Evolutionary conservation across 192 early-diverging fungal species (phyloP), one percentile per base, ranked within the genome.

Genomic region (Backusella tuberculispora): DNA sequence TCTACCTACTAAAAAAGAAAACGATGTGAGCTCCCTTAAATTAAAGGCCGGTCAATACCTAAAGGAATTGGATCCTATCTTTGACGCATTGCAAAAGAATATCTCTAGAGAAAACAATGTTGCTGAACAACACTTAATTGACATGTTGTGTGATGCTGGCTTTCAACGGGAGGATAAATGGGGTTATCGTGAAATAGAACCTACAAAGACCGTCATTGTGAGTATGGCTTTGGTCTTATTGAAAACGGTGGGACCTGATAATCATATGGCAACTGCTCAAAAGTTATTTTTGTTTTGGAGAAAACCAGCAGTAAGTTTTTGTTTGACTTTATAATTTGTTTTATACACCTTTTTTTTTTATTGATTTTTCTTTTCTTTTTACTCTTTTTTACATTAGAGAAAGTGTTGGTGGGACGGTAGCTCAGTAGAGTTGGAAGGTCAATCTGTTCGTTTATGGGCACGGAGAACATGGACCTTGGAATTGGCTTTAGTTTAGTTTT

Each of bases 351-450:
- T 41, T 14, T 46, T 38, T 17, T 42, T 70, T 66, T 24, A 29
- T 1, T 24, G 2, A 45, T 60, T 26, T 26, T 72, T 24, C 69
- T 73, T 0, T 44, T 46, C 10, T 66, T 44, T 13, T 78, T 40
- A 70, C 47, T 24, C 66, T 72, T 70, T 65, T 66, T 46, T 66
- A 24, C 26, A 40, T 24, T 78, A 88, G 75, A 86, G 92, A 78
- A 94, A 94, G 80, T 94, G 92, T 80, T 94, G 92, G 92, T 94
- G 92, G 92, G 92, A 94, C 79, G 90, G 91, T 19, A 87, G 85
- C 42, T 89, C 90, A 63, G 88, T 92, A 43, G 84, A 88, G 70
- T 75, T 92, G 6, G 75, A 83, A 48, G 74, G 73, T 50, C 68
- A 71, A 42, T 85, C 88, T 40, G 85, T 92, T 24, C 81, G 90